Evolutionary conservation across 441 rosid species (phyloP).

Genomic region (Pelargonium myrrhifolium): DNA sequence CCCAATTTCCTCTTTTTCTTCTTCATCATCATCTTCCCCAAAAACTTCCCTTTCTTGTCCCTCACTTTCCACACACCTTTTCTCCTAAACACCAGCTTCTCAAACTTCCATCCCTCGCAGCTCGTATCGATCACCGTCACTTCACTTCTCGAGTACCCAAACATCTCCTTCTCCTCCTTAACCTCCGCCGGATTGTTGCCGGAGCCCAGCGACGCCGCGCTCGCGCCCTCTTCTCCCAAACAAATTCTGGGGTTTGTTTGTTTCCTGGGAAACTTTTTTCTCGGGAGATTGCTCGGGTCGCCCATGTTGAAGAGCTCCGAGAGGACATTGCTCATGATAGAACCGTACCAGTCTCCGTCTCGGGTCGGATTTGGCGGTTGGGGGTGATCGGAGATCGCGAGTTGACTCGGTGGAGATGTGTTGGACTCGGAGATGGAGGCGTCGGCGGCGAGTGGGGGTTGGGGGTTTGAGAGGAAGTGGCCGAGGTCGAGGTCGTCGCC

Average conservation of each 20-base stretch:
- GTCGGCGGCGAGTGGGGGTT: slow-evolving; percentile 24
- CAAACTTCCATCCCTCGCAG: slow-evolving; percentile 65
- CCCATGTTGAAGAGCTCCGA: slow-evolving; percentile 75
- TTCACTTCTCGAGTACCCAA: slow-evolving; percentile 81
- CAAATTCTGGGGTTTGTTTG: slow-evolving; percentile 72
- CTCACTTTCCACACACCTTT: slow-evolving; percentile 74
- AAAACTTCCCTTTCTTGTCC: slow-evolving; percentile 61
- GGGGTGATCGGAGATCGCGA: slow-evolving; percentile 17
- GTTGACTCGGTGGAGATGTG: slow-evolving; percentile 19
- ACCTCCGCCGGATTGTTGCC: slow-evolving; percentile 24
- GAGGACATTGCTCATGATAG: slow-evolving; percentile 55
- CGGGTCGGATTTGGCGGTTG: neutral
- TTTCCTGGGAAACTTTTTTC: slow-evolving; percentile 52
- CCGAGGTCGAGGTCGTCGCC: slow-evolving; percentile 50
- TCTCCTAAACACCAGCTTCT: slow-evolving; percentile 61
- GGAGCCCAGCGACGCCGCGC: slow-evolving; percentile 31
- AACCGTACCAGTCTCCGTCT: slow-evolving; percentile 45
- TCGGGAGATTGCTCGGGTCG: slow-evolving; percentile 15
- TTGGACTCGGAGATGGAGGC: slow-evolving; percentile 29
- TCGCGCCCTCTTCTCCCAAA: too few species aligned
- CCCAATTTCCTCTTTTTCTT: slow-evolving; percentile 25
- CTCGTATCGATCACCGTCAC: slow-evolving; percentile 93
- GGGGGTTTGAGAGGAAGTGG: slow-evolving; percentile 40
- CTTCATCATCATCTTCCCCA: slow-evolving; percentile 65
- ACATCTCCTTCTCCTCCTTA: slow-evolving; percentile 38